Base-by-base conservation (phyloP, 495 filamentous ascomycete genomes). In the Hypoxylon trugodes region DNA sequence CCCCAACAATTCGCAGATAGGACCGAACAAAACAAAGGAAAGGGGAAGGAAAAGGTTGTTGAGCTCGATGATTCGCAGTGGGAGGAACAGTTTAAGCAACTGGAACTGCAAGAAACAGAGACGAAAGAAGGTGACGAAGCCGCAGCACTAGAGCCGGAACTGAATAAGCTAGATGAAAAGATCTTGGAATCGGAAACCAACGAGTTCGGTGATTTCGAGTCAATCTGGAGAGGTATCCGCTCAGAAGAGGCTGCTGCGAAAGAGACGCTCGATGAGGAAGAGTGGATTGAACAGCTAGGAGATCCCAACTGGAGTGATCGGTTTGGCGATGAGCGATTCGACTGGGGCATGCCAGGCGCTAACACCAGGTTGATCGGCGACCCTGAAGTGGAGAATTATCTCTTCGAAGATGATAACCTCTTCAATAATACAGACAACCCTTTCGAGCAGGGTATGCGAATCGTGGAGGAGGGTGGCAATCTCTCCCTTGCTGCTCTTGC, bases 61-160 rank as follows among this genome's bases (percentile, higher is more conserved):
- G 96, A 98, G 78, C 84, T 98, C 21, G 91, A 97, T 69, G 93
- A 98, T 58, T 82, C 87, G 66, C 88, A 95, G 56, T 99, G 96
- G 95, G 95, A 98, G 77, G 89, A 89, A 59, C 93, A 98, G 71
- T 99, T 99, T 71, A 87, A 89, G 38, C 85, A 94, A 77, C 87
- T 98, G 73, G 92, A 95, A 76, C 79, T 89, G 37, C 84, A 87
- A 43, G 88, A 86, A 16, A 80, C 84, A 42, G 76, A 84, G 66
- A 48, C 71, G 22, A 77, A 81, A 47, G 81, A 79, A 41, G 63
- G 84, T 60, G 91, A 96, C 69, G 85, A 86, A 55, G 87, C 89
- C 46, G 81, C 80, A 55, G 91, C 88, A 12, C 92, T 95, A 74
- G 96, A 98, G 79, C 84, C 82, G 52, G 92, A 98, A 80, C 83